Evolutionary conservation across 2,329 filamentous ascomycete genomes (phyloP).

Genomic region (Chalara sp.): DNA sequence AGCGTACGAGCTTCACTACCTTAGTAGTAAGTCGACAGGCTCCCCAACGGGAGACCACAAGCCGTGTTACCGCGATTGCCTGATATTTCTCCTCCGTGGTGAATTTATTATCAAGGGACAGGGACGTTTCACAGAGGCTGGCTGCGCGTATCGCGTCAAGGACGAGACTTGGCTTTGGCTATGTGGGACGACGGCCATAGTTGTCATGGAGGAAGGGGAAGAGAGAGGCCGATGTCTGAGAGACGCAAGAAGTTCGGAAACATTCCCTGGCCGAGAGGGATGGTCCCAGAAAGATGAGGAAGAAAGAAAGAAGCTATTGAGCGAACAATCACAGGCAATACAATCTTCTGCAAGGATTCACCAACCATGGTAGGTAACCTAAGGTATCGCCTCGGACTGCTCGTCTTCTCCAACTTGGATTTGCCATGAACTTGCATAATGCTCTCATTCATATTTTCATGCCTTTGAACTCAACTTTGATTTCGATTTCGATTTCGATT

Average conservation of each 20-base stretch:
- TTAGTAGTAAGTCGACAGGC: neutral
- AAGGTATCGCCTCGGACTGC: too few species aligned
- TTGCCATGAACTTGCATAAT: too few species aligned
- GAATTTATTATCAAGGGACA: slow-evolving; percentile 5
- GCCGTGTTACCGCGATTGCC: slow-evolving; percentile 9
- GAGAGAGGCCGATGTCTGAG: slow-evolving; percentile 1
- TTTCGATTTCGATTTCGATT: too few species aligned
- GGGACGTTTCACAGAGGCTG: slow-evolving; percentile 6
- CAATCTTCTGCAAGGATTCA: neutral
- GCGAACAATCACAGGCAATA: neutral
- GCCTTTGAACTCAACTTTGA: too few species aligned
- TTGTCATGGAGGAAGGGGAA: slow-evolving; percentile 8
- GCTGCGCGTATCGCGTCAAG: slow-evolving; percentile 7
- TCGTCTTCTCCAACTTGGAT: too few species aligned
- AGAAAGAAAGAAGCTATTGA: slow-evolving; percentile 1
- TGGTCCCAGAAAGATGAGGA: neutral
- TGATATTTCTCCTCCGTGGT: slow-evolving; percentile 7
- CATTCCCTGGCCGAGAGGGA: slow-evolving; percentile 4
- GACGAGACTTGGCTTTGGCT: slow-evolving; percentile 6
- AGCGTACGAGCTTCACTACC: slow-evolving; percentile 3
- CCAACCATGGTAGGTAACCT: neutral
- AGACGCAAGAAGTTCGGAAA: slow-evolving; percentile 3
- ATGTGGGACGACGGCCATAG: slow-evolving; percentile 3
- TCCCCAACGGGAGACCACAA: neutral
- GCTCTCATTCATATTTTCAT: too few species aligned